Percentiles rank a stretch among this genome's conserved stretches.
These are phyloP conservation scores for Rhododendron mucronatum DNA, from an alignment of 148 eudicot species.

Conservation along the genomic window DNA sequence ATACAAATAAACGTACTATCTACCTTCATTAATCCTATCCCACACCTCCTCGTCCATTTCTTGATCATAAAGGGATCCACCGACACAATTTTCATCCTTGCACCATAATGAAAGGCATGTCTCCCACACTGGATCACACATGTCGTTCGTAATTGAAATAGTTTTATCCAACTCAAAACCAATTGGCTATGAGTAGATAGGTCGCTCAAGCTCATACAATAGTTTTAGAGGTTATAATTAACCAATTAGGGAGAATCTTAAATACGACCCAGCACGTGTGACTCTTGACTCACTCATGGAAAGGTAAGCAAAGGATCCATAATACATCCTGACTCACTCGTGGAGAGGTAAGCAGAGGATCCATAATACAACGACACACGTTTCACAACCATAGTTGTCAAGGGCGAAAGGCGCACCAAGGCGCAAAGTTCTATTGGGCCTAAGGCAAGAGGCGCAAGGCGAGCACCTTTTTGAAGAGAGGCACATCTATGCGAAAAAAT, in stretches of 20 bases:
- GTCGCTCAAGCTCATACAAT: neutral
- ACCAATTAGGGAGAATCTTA: neutral
- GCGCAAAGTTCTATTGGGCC: no score
- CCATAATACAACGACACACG: neutral
- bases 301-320: neutral
- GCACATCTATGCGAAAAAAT: no score
- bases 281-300: neutral
- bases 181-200: neutral
- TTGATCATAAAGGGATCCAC: neutral
- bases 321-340: no score
- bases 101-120: neutral
- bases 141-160: neutral
- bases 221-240: neutral
- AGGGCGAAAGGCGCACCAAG: no score
- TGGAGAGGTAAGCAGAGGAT: neutral
- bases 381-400: no score
- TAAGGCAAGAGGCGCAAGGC: no score
- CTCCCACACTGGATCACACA: neutral
- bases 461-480: no score
- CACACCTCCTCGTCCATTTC: neutral
- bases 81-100: neutral
- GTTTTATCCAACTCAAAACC: neutral
- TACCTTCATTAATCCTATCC: neutral
- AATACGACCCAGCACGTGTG: neutral
- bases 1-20: neutral